Conservation (phyloP, 176 grass and related monocot genomes). For the Avena sativa region DNA sequence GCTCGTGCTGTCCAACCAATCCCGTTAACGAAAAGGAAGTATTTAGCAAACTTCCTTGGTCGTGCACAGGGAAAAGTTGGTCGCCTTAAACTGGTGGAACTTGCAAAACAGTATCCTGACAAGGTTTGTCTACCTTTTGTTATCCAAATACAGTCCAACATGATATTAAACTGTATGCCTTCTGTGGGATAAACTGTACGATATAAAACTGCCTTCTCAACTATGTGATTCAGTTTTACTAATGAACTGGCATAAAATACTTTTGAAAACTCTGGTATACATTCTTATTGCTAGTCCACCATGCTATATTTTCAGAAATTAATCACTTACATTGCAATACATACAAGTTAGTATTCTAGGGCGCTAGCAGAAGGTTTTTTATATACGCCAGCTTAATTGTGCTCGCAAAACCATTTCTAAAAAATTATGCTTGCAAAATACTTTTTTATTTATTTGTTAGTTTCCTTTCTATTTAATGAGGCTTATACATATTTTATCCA, state of each 20-base stretch:
- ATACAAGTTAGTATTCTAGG: constrained; percentile 7
- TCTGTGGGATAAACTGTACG: background rate
- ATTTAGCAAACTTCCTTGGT: constrained; percentile 91
- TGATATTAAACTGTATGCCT: background rate
- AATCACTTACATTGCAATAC: background rate
- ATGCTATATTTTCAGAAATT: background rate
- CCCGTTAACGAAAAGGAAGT: constrained; percentile 76
- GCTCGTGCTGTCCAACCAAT: constrained; percentile 65
- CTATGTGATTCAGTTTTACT: background rate
- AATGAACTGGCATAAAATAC: background rate
- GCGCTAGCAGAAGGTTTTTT: background rate
- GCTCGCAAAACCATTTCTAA: background rate
- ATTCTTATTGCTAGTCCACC: background rate
- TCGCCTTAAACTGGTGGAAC: constrained; percentile 78
- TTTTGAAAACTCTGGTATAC: background rate
- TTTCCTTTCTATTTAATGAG: constrained; percentile 18
- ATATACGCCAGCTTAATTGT: constrained; percentile 15
- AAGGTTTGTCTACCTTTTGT: constrained; percentile 66
- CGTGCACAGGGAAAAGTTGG: constrained; percentile 83
- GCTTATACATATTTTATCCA: constrained; percentile 27
- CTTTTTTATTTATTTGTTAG: background rate
- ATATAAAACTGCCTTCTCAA: too few species aligned
- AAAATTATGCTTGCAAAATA: background rate
- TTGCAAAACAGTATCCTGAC: constrained; percentile 92
- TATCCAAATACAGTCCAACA: constrained; percentile 22